Evolutionary conservation across 345 rosid species (phyloP).

Genomic region (Toxicodendron radicans): DNA sequence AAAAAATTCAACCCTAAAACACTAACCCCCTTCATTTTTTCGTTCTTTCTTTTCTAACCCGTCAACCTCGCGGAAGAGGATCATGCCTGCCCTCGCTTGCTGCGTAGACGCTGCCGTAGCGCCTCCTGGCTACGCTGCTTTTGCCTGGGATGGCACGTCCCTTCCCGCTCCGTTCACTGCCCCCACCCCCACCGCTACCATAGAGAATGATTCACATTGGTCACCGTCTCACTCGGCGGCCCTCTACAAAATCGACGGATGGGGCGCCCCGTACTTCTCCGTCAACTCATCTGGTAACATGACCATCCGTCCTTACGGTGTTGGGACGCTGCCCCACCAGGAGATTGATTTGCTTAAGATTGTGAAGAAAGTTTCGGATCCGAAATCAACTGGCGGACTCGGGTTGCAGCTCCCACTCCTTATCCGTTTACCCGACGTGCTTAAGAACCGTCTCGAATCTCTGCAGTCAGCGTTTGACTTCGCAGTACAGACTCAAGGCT

Average conservation of each 20-base stretch:
- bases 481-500: slow-evolving; percentile 60
- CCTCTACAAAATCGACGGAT: slow-evolving; percentile 68
- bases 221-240: slow-evolving; percentile 62
- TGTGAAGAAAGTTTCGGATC: slow-evolving; percentile 78
- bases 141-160: slow-evolving; percentile 50
- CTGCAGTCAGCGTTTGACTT: slow-evolving; percentile 73
- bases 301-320: slow-evolving; percentile 69
- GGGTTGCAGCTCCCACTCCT: slow-evolving; percentile 84
- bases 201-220: slow-evolving; percentile 46
- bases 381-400: slow-evolving; percentile 68
- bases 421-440: slow-evolving; percentile 77
- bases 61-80: slow-evolving; percentile 49
- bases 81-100: slow-evolving; percentile 78
- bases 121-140: slow-evolving; percentile 59
- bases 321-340: slow-evolving; percentile 63
- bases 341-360: slow-evolving; percentile 80
- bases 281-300: slow-evolving; percentile 73
- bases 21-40: slow-evolving; percentile 21
- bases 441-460: slow-evolving; percentile 77
- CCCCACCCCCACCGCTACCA: slow-evolving; percentile 17
- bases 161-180: slow-evolving; percentile 32
- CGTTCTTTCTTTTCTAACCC: not conserved
- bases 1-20: slow-evolving; percentile 18
- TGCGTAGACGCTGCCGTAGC: slow-evolving; percentile 71
- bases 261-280: slow-evolving; percentile 92